Conservation (phyloP, 164 flowering plant species). For the Vitis vinifera region ASM3070453v1 NC_081815.1:2313001-2313500, state of each 20-base stretch:
- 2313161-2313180: constrained; percentile 97
- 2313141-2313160: constrained; percentile 97
- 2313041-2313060: constrained; percentile 94
- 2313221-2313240: constrained; percentile 93
- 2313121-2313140: constrained; percentile 88
- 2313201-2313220: constrained; percentile 99
- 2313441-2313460: constrained; percentile 42
- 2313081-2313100: constrained; percentile 99
- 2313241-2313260: constrained; percentile 98
- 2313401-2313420: constrained; percentile 43
- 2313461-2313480: constrained; percentile 66
- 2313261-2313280: constrained; percentile 96
- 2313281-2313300: constrained; percentile 98
- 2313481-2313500: constrained; percentile 67
- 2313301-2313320: constrained; percentile 80
- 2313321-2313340: constrained; percentile 28
- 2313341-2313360: constrained; percentile 34
- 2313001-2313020: constrained; percentile 99
- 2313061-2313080: constrained; percentile 90
- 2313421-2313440: constrained; percentile 30
- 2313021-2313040: constrained; percentile 98
- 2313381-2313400: constrained; percentile 61
- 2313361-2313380: constrained; percentile 57
- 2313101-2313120: constrained; percentile 98
- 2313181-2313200: constrained; percentile 90